These are phyloP conservation scores for Rhizopogon vesiculosus DNA, from an alignment of 768 basidiomycete species.

Conservation along the genomic window DNA sequence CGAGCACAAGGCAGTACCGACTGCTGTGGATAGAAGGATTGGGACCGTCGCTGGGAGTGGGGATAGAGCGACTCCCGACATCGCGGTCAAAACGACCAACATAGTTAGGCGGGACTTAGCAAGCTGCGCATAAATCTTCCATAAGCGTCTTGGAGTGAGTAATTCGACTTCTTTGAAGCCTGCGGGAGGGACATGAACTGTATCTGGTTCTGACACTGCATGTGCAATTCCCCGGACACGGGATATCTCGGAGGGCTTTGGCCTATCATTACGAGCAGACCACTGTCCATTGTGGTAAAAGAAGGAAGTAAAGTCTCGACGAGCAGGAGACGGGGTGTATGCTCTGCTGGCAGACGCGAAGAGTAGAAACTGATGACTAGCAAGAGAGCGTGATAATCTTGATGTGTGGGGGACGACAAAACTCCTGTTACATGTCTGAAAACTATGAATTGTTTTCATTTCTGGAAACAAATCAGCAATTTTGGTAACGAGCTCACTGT, in stretches of 20 bases:
- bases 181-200: slow-evolving; percentile 12
- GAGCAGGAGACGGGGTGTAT: slow-evolving; percentile 23
- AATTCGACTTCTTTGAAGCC: slow-evolving; percentile 33
- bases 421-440: slow-evolving; percentile 10
- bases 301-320: slow-evolving; percentile 41
- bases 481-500: background rate
- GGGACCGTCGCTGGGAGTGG: slow-evolving; percentile 83
- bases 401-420: slow-evolving; percentile 8
- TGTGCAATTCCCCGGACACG: slow-evolving; percentile 9
- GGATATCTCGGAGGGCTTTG: background rate
- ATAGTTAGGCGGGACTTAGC: slow-evolving; percentile 81
- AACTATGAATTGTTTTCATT: slow-evolving; percentile 14
- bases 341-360: background rate
- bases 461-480: background rate
- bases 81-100: slow-evolving; percentile 83
- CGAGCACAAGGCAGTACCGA: slow-evolving; percentile 87
- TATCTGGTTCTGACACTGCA: slow-evolving; percentile 2
- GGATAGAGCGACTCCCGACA: slow-evolving; percentile 90
- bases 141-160: slow-evolving; percentile 46
- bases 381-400: slow-evolving; percentile 4
- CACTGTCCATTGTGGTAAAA: slow-evolving; percentile 63
- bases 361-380: slow-evolving; percentile 1
- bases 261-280: slow-evolving; percentile 18
- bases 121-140: slow-evolving; percentile 73
- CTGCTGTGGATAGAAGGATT: slow-evolving; percentile 78